Evolutionary conservation across 2,329 filamentous ascomycete species (phyloP).

Genomic region (Verticillium klebahnii): DNA sequence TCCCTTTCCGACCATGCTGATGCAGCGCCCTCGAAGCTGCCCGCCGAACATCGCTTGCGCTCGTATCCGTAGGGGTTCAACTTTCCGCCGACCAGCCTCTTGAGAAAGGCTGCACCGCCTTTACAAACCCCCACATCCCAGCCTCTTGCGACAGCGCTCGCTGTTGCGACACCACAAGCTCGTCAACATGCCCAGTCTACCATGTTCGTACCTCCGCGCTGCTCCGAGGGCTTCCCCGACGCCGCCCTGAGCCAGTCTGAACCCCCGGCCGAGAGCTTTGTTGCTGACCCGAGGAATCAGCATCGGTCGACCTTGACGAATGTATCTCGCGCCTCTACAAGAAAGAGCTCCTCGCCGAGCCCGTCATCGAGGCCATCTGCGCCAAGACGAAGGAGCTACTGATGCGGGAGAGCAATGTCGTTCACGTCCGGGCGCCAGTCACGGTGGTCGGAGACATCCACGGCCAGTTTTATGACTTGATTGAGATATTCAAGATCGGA

Average conservation of each 20-base stretch:
- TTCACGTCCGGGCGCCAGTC: conserved; percentile 91
- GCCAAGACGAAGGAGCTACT: conserved; percentile 98
- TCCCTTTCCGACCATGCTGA: conserved; percentile 33
- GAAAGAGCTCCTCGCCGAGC: conserved; percentile 94
- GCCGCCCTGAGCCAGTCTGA: background rate
- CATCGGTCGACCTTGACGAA: conserved; percentile 96
- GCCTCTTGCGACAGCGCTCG: background rate
- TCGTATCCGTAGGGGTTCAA: conserved; percentile 1
- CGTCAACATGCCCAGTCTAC: conserved; percentile 51
- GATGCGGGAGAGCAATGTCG: conserved; percentile 99
- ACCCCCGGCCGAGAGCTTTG: background rate
- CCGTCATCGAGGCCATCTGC: conserved; percentile 97
- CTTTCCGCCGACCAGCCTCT: conserved; percentile 16
- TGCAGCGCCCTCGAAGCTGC: conserved; percentile 24
- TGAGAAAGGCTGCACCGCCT: conserved; percentile 4
- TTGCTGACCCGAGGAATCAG: conserved; percentile 38
- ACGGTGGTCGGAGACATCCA: conserved; percentile 98
- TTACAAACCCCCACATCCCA: background rate
- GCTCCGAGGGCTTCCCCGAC: background rate
- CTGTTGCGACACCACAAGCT: background rate
- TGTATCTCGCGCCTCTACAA: conserved; percentile 96
- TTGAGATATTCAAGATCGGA: conserved; percentile 98
- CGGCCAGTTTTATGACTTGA: conserved; percentile 97
- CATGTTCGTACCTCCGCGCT: conserved; percentile 35
- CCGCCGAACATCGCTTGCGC: conserved; percentile 28